phyloP scores from a whole-genome alignment of 139 green algal genomes.

The Chlorella sp. region DNA sequence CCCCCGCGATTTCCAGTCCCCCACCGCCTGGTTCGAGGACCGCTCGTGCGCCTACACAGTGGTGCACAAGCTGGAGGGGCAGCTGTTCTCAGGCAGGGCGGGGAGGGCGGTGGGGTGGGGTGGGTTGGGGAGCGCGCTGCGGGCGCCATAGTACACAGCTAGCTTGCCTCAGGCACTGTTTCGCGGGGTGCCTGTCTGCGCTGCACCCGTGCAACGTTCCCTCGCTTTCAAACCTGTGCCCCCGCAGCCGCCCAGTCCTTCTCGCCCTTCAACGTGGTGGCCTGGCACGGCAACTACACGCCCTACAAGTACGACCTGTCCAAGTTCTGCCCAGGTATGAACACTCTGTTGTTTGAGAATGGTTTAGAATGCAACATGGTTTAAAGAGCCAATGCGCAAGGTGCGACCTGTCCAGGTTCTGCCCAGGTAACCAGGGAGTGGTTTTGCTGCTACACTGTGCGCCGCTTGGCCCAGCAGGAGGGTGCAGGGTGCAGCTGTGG shows the following conservation, averaged over 20 bases:
- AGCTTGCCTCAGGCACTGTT: no score
- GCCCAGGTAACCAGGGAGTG: background rate
- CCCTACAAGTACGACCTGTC: slow-evolving; percentile 81
- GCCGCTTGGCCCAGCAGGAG: no score
- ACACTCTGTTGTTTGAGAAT: background rate
- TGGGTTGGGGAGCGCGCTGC: no score
- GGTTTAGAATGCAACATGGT: background rate
- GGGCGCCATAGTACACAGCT: no score
- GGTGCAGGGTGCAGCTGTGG: no score
- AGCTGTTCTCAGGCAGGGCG: slow-evolving; percentile 71
- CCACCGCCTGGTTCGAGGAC: slow-evolving; percentile 89
- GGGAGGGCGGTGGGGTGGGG: no score
- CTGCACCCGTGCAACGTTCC: no score
- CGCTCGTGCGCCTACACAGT: slow-evolving; percentile 61
- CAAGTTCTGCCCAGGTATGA: slow-evolving; percentile 32
- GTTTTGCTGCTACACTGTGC: no score
- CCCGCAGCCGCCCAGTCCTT: slow-evolving; percentile 68
- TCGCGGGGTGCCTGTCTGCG: no score
- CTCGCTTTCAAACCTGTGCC: no score
- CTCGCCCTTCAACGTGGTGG: slow-evolving; percentile 96
- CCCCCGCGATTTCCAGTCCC: slow-evolving; percentile 87
- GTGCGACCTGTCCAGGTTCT: slow-evolving; percentile 56
- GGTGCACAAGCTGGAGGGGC: slow-evolving; percentile 89
- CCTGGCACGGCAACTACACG: slow-evolving; percentile 86
- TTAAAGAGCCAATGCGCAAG: no score